A percentile compares a stretch with the other conserved stretches of the same genome.
Conservation (phyloP, 495 filamentous ascomycete genomes). For the Hypomontagnella submonticulosa region DNA sequence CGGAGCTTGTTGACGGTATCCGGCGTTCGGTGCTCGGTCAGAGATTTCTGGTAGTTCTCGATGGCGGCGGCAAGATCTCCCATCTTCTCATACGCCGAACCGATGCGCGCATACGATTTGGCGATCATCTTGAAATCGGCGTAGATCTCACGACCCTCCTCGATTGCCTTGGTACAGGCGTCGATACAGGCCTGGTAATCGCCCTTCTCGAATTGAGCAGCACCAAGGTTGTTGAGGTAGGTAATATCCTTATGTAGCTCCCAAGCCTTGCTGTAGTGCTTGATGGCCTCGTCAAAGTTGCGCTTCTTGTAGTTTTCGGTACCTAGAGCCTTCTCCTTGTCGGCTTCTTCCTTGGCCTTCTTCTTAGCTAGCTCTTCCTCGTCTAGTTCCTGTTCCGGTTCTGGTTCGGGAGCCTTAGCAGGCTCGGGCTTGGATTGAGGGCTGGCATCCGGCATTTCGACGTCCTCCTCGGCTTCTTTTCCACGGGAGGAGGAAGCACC, state of each 20-base stretch:
- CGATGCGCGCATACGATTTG: constrained; percentile 95
- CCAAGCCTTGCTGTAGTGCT: constrained; percentile 97
- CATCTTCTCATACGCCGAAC: constrained; percentile 87
- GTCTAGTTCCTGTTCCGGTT: constrained; percentile 73
- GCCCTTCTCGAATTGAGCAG: constrained; percentile 95
- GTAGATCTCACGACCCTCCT: constrained; percentile 84
- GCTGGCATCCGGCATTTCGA: constrained; percentile 77
- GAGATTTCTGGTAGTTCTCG: constrained; percentile 88
- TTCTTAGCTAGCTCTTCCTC: constrained; percentile 84
- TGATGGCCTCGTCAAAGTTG: constrained; percentile 91
- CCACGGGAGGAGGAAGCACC: constrained; percentile 50
- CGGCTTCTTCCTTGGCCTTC: constrained; percentile 91
- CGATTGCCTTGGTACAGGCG: constrained; percentile 84
- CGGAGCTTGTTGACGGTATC: constrained; percentile 94
- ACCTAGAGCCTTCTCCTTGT: constrained; percentile 93
- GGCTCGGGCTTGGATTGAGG: constrained; percentile 65
- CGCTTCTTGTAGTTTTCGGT: constrained; percentile 98
- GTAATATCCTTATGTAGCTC: constrained; percentile 94
- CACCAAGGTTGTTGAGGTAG: constrained; percentile 95
- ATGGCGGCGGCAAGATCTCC: constrained; percentile 85
- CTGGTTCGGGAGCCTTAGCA: constrained; percentile 65
- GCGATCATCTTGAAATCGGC: constrained; percentile 98
- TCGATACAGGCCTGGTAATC: constrained; percentile 89
- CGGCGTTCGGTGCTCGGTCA: constrained; percentile 96
- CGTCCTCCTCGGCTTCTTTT: constrained; percentile 75